Evolutionary conservation across 2,329 filamentous ascomycete genomes (phyloP).

Genomic region (Mycogone perniciosa): DNA sequence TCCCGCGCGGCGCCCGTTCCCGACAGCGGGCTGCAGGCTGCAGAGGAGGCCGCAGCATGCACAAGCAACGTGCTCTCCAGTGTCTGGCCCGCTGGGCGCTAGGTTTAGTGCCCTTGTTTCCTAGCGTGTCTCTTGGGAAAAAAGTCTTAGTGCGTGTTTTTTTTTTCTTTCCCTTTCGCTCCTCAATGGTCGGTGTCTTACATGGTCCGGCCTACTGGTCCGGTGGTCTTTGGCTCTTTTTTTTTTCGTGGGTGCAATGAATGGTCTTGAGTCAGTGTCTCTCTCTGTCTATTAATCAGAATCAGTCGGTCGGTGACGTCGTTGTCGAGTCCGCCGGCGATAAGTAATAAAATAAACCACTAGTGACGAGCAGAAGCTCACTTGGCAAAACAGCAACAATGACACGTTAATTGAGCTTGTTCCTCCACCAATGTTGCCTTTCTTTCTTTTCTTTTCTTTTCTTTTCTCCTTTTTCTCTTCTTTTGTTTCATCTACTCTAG

Average conservation of each 20-base stretch:
- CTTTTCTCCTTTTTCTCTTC: neutral
- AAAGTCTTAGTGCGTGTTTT: too few relatives aligned
- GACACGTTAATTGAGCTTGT: too few relatives aligned
- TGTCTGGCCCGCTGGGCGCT: neutral
- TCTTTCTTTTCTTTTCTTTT: neutral
- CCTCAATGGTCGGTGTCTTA: too few relatives aligned
- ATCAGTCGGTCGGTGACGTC: too few relatives aligned
- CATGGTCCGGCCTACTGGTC: neutral
- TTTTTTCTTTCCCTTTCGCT: too few relatives aligned
- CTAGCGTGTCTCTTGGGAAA: neutral
- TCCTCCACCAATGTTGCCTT: neutral
- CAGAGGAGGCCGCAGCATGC: constrained; percentile 35
- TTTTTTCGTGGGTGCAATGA: neutral
- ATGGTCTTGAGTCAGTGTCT: neutral
- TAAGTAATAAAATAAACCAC: too few relatives aligned
- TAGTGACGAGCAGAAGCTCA: too few relatives aligned
- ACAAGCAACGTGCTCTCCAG: constrained; percentile 23
- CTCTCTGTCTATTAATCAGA: neutral
- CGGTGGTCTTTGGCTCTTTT: neutral
- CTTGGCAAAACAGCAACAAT: too few relatives aligned
- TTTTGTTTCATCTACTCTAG: neutral
- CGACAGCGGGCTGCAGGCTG: constrained; percentile 27
- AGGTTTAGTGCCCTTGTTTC: neutral
- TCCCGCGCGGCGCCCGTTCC: constrained; percentile 29
- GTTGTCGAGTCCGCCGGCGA: too few relatives aligned